Percentiles rank a stretch among this genome's conserved stretches.
Conservation (phyloP, 1,284 basidiomycete species). For the Phenoliferia sp. region DNA sequence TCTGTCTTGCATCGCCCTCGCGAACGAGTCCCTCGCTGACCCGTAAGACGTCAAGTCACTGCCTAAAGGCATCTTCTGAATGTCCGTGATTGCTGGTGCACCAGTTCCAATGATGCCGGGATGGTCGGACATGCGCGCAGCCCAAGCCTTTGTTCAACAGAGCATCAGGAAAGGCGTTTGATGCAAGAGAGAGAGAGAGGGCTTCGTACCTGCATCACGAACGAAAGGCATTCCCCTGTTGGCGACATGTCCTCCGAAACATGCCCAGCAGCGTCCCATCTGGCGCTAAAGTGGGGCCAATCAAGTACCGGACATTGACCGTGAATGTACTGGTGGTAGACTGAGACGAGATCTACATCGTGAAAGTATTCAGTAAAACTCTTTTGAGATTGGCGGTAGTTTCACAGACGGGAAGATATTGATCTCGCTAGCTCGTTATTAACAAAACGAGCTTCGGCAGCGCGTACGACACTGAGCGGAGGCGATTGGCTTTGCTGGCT, state of each 20-base stretch:
- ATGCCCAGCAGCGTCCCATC: slow-evolving; percentile 15
- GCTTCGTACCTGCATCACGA: slow-evolving; percentile 20
- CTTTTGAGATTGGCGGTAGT: not conserved
- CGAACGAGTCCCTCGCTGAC: slow-evolving; percentile 24
- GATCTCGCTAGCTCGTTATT: not conserved
- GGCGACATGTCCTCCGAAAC: slow-evolving; percentile 9
- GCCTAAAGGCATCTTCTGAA: not conserved
- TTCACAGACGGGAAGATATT: slow-evolving; percentile 5
- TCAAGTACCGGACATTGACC: slow-evolving; percentile 25
- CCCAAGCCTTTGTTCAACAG: slow-evolving; percentile 20
- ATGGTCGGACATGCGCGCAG: slow-evolving; percentile 16
- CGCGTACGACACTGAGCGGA: not conserved
- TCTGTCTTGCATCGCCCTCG: slow-evolving; percentile 13
- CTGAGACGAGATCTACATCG: slow-evolving; percentile 24
- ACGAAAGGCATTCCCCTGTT: slow-evolving; percentile 19
- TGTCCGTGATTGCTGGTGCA: slow-evolving; percentile 7
- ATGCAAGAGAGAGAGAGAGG: not conserved
- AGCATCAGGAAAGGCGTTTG: not conserved
- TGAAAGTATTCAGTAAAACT: too few relatives aligned
- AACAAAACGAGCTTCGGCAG: not conserved
- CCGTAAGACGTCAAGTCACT: slow-evolving; percentile 17
- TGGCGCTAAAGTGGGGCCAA: slow-evolving; percentile 6
- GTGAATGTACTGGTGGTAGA: slow-evolving; percentile 14
- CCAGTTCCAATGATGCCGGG: slow-evolving; percentile 16
- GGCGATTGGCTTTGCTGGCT: not conserved